Evolutionary conservation across 805 yeast species (phyloP), one percentile per base, ranked within the genome.

Genomic region (Yarrowia osloensis): DNA sequence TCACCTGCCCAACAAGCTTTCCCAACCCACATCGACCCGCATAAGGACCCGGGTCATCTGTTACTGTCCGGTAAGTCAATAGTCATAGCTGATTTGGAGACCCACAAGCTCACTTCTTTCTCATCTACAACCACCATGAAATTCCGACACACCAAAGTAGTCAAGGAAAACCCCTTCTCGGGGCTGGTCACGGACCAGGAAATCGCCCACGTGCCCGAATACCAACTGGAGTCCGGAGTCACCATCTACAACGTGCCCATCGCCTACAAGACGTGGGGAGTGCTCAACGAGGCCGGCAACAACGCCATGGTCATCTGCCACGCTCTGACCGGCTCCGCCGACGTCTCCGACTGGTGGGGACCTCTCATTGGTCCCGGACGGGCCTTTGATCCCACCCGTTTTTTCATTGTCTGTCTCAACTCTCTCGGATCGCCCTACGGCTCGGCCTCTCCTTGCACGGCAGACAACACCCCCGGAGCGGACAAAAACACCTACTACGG

Each of bases 341-440:
- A 95, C 75, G 97, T 94, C 19, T 84, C 89, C 44, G 99, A 95
- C 74, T 95, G 99, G 99, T 95, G 99, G 99, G 98, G 98, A 0
- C 98, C 98, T 0, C 77, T 95, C 26, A 79, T 95, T 31, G 99
- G 98, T 0, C 84, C 86, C 4, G 89, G 86, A 15, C 84, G 88
- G 68, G 96, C 98, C 0, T 91, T 95, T 77, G 99, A 95, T 77
- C 97, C 98, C 0, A 81, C 92, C 0, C 84, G 89, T 70, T 95
- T 88, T 76, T 91, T 91, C 76, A 86, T 95, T 54, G 82, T 95
- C 17, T 94, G 99, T 75, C 78, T 94, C 68, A 94, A 95, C 75
- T 88, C 96, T n/a, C 81, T 95, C 69, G 98, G 98, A 0, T 91
- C 97, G 0, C 99, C 99, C 0, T 95, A 95, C 74, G 99, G 99